These are phyloP conservation scores for Clitopilus hobsonii DNA, from an alignment of 768 basidiomycete genomes.

Conservation along the genomic window DNA sequence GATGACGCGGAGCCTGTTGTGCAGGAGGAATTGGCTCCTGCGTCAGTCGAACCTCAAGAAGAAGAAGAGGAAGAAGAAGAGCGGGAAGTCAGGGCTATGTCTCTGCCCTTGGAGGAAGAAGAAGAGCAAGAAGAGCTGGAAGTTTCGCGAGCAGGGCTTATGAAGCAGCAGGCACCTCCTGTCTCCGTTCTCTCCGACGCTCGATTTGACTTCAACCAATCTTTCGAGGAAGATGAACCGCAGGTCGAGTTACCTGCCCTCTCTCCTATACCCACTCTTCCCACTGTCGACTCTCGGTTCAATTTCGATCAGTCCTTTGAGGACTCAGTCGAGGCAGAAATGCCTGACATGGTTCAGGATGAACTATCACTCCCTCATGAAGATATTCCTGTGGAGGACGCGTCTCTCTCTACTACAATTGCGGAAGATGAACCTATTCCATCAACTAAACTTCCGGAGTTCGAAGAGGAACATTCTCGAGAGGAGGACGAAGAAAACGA, in stretches of 20 bases:
- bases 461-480: not conserved
- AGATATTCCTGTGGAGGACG: not conserved
- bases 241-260: not conserved
- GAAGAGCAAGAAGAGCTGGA: not conserved
- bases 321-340: not conserved
- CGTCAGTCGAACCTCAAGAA: constrained; percentile 4
- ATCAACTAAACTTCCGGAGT: not conserved
- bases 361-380: not conserved
- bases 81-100: constrained; percentile 15
- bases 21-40: constrained; percentile 18
- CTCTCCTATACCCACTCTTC: not conserved
- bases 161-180: not conserved
- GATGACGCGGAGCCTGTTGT: constrained; percentile 17
- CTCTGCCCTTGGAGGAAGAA: constrained; percentile 9
- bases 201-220: constrained; percentile 12
- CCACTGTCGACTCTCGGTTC: constrained; percentile 4
- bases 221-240: constrained; percentile 1
- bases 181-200: not conserved
- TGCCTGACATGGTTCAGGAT: not conserved
- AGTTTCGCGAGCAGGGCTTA: not conserved
- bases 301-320: constrained; percentile 12
- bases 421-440: not conserved
- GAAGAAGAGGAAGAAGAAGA: constrained; percentile 23
- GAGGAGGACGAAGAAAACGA: constrained; percentile 3
- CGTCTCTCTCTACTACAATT: not conserved